These are phyloP conservation scores for Sicyos baderoa DNA, from an alignment of 306 rosid genomes.

Conservation along the genomic window DNA sequence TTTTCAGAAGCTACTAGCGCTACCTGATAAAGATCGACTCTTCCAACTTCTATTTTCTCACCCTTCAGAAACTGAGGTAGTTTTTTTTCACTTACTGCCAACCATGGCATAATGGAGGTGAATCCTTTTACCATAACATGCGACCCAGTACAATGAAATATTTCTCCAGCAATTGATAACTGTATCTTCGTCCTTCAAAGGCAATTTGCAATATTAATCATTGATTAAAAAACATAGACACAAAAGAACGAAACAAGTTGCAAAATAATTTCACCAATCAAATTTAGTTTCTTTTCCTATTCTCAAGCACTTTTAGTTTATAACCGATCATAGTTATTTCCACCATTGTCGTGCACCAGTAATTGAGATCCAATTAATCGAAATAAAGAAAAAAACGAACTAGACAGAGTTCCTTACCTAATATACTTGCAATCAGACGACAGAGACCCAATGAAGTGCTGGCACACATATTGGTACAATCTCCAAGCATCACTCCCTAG, in stretches of 20 bases:
- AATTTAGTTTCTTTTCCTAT: background rate
- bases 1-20: constrained; percentile 6
- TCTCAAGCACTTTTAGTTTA: too few species aligned
- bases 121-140: constrained; percentile 59
- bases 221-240: background rate
- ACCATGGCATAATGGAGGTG: constrained; percentile 91
- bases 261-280: background rate
- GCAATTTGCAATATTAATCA: constrained; percentile 3
- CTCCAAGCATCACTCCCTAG: constrained; percentile 85
- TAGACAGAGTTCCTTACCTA: constrained; percentile 38
- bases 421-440: constrained; percentile 86
- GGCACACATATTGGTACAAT: constrained; percentile 80
- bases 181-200: constrained; percentile 60
- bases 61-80: constrained; percentile 72
- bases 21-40: constrained; percentile 85
- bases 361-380: background rate
- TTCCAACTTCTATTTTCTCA: constrained; percentile 61
- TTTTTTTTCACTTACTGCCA: constrained; percentile 73
- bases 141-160: constrained; percentile 73
- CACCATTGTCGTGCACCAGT: background rate
- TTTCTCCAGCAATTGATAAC: constrained; percentile 74
- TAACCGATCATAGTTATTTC: too few species aligned
- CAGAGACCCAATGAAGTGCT: constrained; percentile 78
- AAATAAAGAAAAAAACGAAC: constrained; percentile 7
- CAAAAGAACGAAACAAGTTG: background rate